Evolutionary conservation across 2,329 filamentous ascomycete species (phyloP).

Genomic region (Cladosporium colombiae): DNA sequence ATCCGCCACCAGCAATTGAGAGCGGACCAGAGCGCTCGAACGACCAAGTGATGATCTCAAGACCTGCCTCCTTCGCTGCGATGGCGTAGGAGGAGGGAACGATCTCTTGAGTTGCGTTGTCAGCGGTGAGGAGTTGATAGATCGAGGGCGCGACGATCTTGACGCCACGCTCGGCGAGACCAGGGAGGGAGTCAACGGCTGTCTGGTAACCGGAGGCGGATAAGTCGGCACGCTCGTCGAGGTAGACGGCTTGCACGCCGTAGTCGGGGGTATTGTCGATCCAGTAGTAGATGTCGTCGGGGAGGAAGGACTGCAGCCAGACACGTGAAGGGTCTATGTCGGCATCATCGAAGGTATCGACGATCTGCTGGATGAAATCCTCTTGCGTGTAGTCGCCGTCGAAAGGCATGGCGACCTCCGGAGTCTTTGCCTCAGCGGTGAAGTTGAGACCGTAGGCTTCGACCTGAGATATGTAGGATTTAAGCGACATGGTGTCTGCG

Average conservation of each 20-base stretch:
- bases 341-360: constrained; percentile 59
- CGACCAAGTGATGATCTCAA: constrained; percentile 69
- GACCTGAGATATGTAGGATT: constrained; percentile 63
- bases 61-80: constrained; percentile 59
- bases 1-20: constrained; percentile 53
- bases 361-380: constrained; percentile 64
- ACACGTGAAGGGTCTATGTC: constrained; percentile 57
- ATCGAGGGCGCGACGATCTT: constrained; percentile 65
- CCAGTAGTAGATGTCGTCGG: constrained; percentile 61
- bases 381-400: constrained; percentile 63
- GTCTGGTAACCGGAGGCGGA: constrained; percentile 51
- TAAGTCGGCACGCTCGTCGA: constrained; percentile 63
- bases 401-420: constrained; percentile 70
- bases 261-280: constrained; percentile 62
- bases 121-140: constrained; percentile 59
- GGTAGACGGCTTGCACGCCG: constrained; percentile 62
- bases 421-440: constrained; percentile 68
- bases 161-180: constrained; percentile 59
- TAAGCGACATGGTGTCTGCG: constrained; percentile 61
- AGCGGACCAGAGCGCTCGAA: constrained; percentile 66
- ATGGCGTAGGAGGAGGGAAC: constrained; percentile 65
- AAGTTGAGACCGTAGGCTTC: constrained; percentile 56
- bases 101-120: constrained; percentile 53
- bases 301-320: constrained; percentile 66
- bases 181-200: constrained; percentile 59